These are phyloP conservation scores for Eucalyptus marginata DNA, from an alignment of 345 rosid genomes.

Conservation along the genomic window DNA sequence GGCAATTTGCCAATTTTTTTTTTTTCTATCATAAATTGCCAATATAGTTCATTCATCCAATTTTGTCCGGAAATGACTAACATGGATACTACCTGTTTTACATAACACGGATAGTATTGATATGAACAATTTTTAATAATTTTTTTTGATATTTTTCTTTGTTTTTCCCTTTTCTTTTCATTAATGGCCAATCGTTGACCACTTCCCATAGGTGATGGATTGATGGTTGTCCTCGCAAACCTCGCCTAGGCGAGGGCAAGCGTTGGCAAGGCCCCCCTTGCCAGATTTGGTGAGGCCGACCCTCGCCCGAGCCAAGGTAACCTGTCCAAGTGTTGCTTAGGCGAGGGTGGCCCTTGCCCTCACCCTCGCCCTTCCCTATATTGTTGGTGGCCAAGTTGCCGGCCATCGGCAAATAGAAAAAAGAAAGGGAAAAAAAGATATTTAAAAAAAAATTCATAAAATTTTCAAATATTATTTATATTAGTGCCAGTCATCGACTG, in stretches of 20 bases:
- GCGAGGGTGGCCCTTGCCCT: background rate
- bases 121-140: background rate
- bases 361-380: background rate
- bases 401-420: background rate
- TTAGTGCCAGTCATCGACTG: fast-evolving
- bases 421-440: too few relatives aligned
- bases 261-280: background rate
- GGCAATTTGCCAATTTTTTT: too few relatives aligned
- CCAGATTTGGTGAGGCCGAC: background rate
- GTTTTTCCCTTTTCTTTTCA: background rate
- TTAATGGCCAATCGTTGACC: background rate
- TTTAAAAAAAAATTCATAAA: too few relatives aligned
- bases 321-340: background rate
- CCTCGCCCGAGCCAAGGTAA: fast-evolving
- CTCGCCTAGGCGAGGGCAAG: background rate
- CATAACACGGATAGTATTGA: fast-evolving
- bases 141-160: too few relatives aligned
- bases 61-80: fast-evolving
- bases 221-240: background rate
- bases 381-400: background rate
- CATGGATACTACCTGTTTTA: fast-evolving
- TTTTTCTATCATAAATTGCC: too few relatives aligned
- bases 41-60: too few relatives aligned
- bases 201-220: background rate
- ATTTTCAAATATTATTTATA: too few relatives aligned